Base-by-base conservation (phyloP, 805 yeast species). In the Saccharomycopsis malanga region DNA sequence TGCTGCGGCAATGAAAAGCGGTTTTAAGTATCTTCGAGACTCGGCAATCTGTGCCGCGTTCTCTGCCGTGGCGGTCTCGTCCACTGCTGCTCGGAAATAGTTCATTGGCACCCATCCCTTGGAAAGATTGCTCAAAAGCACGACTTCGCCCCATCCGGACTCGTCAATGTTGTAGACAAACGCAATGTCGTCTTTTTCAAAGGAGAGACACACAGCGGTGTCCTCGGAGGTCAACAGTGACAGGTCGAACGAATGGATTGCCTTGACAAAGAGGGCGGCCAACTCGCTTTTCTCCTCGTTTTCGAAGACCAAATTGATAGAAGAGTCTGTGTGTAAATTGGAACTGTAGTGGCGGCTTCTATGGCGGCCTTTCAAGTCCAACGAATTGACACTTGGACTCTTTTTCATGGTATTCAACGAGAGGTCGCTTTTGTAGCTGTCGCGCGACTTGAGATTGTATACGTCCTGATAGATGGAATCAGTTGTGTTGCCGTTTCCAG, bases 71-170 rank as follows among this genome's bases (percentile, higher is more conserved):
- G 48, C 48, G 3, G 51, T 50, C 2, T 53, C 57, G 9, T 61
- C 62, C 3, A 78, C 57, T 3, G 67, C 59, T 49, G 68, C 71
- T 4, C 79, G 65, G 57, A 84, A 85, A 63, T 82, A 85, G 58
- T 84, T 85, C 73, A 85, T 80, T 2, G 94, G 94, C 15, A 84
- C 86, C 94, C 94, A 85, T 15, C 94, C 94, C 53, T 87, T 66
- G 56, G 73, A 72, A 44, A 80, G 66, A 12, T 79, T 69, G 47
- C 77, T 79, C 6, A 84, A 63, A 34, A 83, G 58, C 0, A 89
- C 84, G 2, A 84, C 93, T 61, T 85, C 94, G 50, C 89, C 91
- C 94, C 94, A 85, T 0, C 93, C 94, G 18, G 87, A 79, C 46
- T 81, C 81, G 60, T 84, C 93, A 20, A 83, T 76, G 5, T 84